These are phyloP conservation scores for Euphorbia lathyris DNA, from an alignment of 345 rosid species.

Conservation along the genomic window DNA sequence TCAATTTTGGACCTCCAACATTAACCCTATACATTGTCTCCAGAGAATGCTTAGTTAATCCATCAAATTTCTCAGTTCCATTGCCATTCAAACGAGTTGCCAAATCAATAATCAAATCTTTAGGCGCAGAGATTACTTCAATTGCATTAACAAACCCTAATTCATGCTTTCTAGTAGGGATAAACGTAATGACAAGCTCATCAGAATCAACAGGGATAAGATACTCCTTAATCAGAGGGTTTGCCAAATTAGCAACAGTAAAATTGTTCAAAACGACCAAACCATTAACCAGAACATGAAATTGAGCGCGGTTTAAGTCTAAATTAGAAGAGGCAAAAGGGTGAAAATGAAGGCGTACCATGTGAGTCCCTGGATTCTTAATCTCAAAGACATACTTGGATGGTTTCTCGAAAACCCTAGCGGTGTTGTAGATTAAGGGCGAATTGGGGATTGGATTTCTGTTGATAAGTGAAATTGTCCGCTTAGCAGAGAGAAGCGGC, in stretches of 20 bases:
- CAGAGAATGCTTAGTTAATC: conserved; percentile 57
- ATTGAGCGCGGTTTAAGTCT: conserved; percentile 40
- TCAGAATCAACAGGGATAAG: conserved; percentile 45
- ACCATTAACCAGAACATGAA: conserved; percentile 73
- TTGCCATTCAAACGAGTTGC: conserved; percentile 41
- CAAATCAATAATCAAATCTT: conserved; percentile 62
- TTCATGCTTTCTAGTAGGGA: conserved; percentile 45
- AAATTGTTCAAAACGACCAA: conserved; percentile 71
- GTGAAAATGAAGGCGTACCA: conserved; percentile 74
- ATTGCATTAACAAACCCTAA: conserved; percentile 79
- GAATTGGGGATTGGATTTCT: conserved; percentile 25
- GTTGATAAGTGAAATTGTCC: conserved; percentile 33
- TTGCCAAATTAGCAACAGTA: conserved; percentile 18
- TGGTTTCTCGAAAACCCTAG: conserved; percentile 59
- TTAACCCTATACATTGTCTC: conserved; percentile 56
- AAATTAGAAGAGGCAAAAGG: conserved; percentile 42
- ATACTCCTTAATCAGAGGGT: conserved; percentile 60
- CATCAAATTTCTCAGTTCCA: conserved; percentile 39
- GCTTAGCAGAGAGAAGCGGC: conserved; percentile 32
- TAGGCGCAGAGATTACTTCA: conserved; percentile 87
- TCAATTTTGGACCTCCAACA: conserved; percentile 83
- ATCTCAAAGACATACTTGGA: conserved; percentile 60
- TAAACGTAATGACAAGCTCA: conserved; percentile 50
- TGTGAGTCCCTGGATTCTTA: conserved; percentile 58
- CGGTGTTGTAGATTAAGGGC: conserved; percentile 58